Base-by-base conservation (phyloP, 2,329 filamentous ascomycete genomes). In the Ophiocordyceps camponoti-rufipedis region DNA sequence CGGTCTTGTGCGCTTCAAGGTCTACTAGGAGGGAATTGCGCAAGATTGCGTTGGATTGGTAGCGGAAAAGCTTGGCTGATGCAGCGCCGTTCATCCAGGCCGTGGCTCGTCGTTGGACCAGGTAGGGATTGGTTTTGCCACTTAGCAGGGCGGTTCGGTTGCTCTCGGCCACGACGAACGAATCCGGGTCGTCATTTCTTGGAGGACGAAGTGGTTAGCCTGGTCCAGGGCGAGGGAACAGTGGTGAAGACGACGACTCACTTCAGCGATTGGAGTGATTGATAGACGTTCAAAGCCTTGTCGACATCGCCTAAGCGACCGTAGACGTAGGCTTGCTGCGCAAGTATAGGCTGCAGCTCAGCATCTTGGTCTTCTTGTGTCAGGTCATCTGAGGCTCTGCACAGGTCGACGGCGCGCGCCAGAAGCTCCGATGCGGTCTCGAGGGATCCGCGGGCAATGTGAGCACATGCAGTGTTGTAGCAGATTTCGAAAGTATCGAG, bases 401-500 rank as follows among this genome's bases (percentile, higher is more conserved):
- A 91, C 18, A 89, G 66, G 52, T 79, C 74, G 52, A 72, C 73
- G 2, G 85, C 79, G 45, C 80, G 71, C 61, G 80, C 82, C 48
- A 91, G 64, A 47, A 88, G 67, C 23, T 80, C 65, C 19, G 76
- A 70, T 1, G 77, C 84, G 51, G 77, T 72, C 5, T 64, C 69
- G 35, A 84, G 66, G 52, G 84, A 79, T 8, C 78, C 80, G 42
- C 75, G 69, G 13, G 82, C 81, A 53, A 91, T 78, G 58, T 75
- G 77, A 18, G 71, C 71, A 58, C 84, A 89, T 9, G 83, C 85
- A 23, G 77, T 73, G 59, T 93, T 93, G 64, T 85, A 93, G 11
- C 82, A 80, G 28, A 82, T 80, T 64, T 91, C 85, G 53, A 91
- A 91, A 2, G 80, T 75, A 50, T 87, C 82, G 28, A 82, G 62